Evolutionary conservation across 2,329 filamentous ascomycete genomes (phyloP), one percentile per base, ranked within the genome.

Genomic region (Fusarium caatingaense): DNA sequence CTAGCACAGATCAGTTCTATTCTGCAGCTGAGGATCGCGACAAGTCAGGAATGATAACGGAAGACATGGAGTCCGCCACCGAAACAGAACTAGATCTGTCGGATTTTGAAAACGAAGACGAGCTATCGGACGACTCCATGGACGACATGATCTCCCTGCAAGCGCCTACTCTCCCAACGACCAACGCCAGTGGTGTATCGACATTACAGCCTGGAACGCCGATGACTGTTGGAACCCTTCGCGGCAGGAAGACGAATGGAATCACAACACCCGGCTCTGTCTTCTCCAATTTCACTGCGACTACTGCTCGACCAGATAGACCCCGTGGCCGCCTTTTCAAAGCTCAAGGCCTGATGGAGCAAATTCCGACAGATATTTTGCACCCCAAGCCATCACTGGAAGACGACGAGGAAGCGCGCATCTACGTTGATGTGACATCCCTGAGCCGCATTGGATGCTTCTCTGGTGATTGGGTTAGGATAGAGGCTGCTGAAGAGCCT

Each of bases 141-240:
- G 94, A 98, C 70, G 94, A 97, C 66, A 93, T 97, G 87, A 97
- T 98, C 55, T 97, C 94, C 6, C 85, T 98, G 32, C 91, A 92
- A 70, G 91, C 92, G 2, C 95, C 95, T 2, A 88, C 91, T 28
- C 82, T 98, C 18, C 90, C 92, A 3, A 87, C 93, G n/a, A 89
- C 92, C 27, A 89, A 89, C 58, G 91, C 92, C 1, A 95, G 93
- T 50, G 90, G 92, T 20, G 86, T 95, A 72, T 96, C 93, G 23
- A 92, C 92, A 0, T 87, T 94, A 76, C 92, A 92, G 42, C 88
- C 92, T 3, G 93, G 93, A 13, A 97, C 94, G 0, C 94, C 94
- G 3, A 89, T 93, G 77, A 92, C 92, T 1, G 74, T 89, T 20
- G 91, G 90, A 20, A 81, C 80, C 1, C 62, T 82, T 32, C 88